Conservation (phyloP, 1,284 basidiomycete genomes). For the Heterobasidion parviporum region DNA sequence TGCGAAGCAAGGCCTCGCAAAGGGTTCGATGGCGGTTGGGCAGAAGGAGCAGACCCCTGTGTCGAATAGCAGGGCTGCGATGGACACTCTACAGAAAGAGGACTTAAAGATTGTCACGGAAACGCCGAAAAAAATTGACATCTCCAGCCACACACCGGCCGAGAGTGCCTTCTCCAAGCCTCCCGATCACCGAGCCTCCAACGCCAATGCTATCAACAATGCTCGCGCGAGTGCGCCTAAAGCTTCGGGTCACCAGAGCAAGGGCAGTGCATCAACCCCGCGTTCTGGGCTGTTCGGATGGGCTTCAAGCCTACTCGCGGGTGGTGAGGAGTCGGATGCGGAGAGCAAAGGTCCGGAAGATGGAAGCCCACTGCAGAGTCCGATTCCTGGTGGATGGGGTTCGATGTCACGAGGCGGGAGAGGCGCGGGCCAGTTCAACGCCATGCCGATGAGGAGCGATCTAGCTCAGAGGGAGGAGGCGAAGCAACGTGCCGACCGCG, state of each 20-base stretch:
- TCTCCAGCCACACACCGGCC: background rate
- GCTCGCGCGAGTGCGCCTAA: background rate
- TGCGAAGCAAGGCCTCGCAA: background rate
- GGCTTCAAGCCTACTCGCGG: background rate
- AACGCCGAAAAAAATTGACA: background rate
- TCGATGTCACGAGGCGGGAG: background rate
- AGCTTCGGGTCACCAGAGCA: conserved; percentile 3
- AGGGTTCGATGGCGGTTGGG: background rate
- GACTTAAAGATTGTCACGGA: conserved; percentile 8
- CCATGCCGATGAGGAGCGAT: background rate
- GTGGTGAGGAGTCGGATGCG: conserved; percentile 4
- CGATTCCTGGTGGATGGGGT: background rate
- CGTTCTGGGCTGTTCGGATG: conserved; percentile 5
- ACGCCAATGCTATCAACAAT: background rate
- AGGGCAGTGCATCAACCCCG: conserved; percentile 2
- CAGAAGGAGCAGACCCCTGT: background rate
- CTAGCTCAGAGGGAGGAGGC: background rate
- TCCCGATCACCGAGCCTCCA: background rate
- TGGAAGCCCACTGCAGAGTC: background rate
- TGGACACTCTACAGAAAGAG: conserved; percentile 9
- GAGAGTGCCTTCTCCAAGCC: background rate
- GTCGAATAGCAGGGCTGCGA: conserved; percentile 3
- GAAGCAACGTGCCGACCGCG: background rate
- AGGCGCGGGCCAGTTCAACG: background rate
- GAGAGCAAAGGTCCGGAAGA: background rate